These are phyloP conservation scores for Aspergillus sp. DNA, from an alignment of 2,329 filamentous ascomycete genomes.

Conservation along the genomic window DNA sequence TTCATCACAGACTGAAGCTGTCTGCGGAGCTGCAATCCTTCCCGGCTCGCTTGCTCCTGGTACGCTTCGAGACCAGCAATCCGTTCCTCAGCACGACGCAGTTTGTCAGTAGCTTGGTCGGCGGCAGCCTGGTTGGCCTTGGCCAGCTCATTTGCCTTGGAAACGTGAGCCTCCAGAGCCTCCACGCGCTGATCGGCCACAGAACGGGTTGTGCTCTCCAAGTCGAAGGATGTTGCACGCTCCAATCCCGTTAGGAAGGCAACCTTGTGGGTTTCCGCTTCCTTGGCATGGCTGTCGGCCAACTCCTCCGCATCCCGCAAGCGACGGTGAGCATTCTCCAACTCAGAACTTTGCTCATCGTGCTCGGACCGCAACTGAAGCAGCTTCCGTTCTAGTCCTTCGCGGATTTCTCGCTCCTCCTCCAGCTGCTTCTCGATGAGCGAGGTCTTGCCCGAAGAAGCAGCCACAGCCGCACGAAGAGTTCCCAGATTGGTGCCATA, in stretches of 20 bases:
- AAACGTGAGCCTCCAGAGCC: slow-evolving; percentile 71
- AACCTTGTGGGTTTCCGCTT: slow-evolving; percentile 75
- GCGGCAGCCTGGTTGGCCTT: slow-evolving; percentile 85
- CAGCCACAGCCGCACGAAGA: slow-evolving; percentile 66
- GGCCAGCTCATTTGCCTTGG: slow-evolving; percentile 67
- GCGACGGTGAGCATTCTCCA: slow-evolving; percentile 64
- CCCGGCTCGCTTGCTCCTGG: slow-evolving; percentile 91
- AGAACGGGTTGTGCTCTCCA: slow-evolving; percentile 27
- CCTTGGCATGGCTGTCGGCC: slow-evolving; percentile 75
- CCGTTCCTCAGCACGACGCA: slow-evolving; percentile 87
- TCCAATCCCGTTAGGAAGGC: slow-evolving; percentile 77
- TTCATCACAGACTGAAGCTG: slow-evolving; percentile 78
- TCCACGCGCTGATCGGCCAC: slow-evolving; percentile 49
- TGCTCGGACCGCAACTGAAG: slow-evolving; percentile 71
- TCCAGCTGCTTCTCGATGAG: slow-evolving; percentile 68
- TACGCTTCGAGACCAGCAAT: slow-evolving; percentile 95
- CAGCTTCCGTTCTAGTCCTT: slow-evolving; percentile 68
- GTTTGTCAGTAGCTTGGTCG: slow-evolving; percentile 75
- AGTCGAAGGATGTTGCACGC: slow-evolving; percentile 50
- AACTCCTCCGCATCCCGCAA: slow-evolving; percentile 81
- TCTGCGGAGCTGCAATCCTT: slow-evolving; percentile 79
- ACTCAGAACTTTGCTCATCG: slow-evolving; percentile 68
- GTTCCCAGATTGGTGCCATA: slow-evolving; percentile 64
- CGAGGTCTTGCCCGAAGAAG: slow-evolving; percentile 67
- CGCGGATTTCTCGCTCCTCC: slow-evolving; percentile 69